Evolutionary conservation across 331 rosid genomes (phyloP).

Genomic region (Arachis monticola): DNA sequence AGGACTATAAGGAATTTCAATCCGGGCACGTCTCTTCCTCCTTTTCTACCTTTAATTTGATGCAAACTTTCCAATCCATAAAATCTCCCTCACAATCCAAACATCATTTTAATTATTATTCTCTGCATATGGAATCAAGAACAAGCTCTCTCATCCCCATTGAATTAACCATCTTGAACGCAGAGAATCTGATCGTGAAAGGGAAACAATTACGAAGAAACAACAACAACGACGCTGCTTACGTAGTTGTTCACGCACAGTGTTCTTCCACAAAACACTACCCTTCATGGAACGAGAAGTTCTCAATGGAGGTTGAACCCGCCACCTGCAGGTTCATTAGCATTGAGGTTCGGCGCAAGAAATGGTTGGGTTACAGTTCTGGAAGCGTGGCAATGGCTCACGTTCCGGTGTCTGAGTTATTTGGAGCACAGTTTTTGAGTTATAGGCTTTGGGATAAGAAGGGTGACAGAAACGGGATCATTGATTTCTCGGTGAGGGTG

Average conservation of each 20-base stretch:
- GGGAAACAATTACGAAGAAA: neutral
- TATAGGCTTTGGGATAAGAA: slow-evolving; percentile 53
- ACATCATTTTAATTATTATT: neutral
- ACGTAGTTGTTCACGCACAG: slow-evolving; percentile 5
- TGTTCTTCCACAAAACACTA: neutral
- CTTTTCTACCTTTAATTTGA: too few relatives aligned
- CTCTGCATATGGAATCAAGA: neutral
- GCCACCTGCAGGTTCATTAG: slow-evolving; percentile 32
- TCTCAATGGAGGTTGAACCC: neutral
- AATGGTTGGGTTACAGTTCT: slow-evolving; percentile 8
- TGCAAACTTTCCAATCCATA: too few relatives aligned
- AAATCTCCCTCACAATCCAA: neutral
- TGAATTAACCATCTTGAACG: neutral
- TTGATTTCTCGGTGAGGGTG: slow-evolving; percentile 57
- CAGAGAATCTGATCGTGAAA: slow-evolving; percentile 12
- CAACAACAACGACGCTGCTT: neutral
- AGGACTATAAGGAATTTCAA: too few relatives aligned
- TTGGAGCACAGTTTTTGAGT: slow-evolving; percentile 59
- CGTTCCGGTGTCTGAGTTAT: slow-evolving; percentile 52
- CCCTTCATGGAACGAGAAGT: slow-evolving; percentile 29
- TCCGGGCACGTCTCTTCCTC: too few relatives aligned
- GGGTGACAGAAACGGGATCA: slow-evolving; percentile 58
- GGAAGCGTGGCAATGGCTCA: slow-evolving; percentile 46
- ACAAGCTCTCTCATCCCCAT: neutral
- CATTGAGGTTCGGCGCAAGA: slow-evolving; percentile 53